Percentiles rank a stretch among this genome's conserved stretches.
Conservation (phyloP, 106 monocot species). For the Platanthera guangdongensis region DNA sequence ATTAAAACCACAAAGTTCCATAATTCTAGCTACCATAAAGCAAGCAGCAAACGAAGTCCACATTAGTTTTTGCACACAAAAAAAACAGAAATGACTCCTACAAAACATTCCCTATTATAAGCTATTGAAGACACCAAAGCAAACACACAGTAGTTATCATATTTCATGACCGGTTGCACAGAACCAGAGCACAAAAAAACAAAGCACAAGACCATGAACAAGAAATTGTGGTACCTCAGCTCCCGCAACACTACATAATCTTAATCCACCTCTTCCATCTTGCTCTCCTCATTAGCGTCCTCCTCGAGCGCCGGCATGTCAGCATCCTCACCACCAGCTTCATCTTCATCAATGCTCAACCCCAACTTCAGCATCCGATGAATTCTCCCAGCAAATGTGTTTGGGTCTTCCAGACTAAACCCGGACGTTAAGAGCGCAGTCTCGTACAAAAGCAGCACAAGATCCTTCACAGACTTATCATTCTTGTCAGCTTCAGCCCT, state of each 20-base stretch:
- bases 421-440: conserved; percentile 27
- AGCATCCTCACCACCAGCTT: conserved; percentile 12
- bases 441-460: conserved; percentile 32
- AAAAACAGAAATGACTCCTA: too few relatives aligned
- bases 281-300: conserved; percentile 34
- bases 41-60: too few relatives aligned
- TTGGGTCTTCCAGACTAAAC: conserved; percentile 27
- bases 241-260: background rate
- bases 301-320: conserved; percentile 29
- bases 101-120: too few relatives aligned
- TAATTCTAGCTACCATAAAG: too few relatives aligned
- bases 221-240: too few relatives aligned
- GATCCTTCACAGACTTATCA: conserved; percentile 39
- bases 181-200: too few relatives aligned
- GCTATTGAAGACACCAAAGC: too few relatives aligned
- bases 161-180: too few relatives aligned
- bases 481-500: conserved; percentile 36
- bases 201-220: too few relatives aligned
- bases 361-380: conserved; percentile 48
- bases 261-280: conserved; percentile 47
- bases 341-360: conserved; percentile 38
- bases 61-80: too few relatives aligned
- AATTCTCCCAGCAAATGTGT: conserved; percentile 36
- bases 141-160: too few relatives aligned
- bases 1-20: too few relatives aligned